phyloP scores from a whole-genome alignment of 2,329 filamentous ascomycete species.

The Tolypocladium ophioglossoides region DNA sequence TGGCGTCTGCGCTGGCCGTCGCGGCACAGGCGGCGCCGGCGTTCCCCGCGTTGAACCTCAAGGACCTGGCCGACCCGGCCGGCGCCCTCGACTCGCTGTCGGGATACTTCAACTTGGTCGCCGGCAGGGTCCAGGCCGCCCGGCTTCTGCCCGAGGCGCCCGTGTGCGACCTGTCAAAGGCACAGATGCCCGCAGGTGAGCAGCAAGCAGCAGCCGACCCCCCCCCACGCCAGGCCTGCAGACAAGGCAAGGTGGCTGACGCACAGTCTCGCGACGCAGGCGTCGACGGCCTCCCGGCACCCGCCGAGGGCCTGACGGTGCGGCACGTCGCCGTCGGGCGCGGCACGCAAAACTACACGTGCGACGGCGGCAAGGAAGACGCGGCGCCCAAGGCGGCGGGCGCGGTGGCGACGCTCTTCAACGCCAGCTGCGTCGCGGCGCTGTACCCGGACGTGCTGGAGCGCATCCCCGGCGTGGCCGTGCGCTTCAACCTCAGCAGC shows the following conservation, averaged over 20 bases:
- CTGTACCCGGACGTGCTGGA: constrained; percentile 56
- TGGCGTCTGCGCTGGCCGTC: constrained; percentile 32
- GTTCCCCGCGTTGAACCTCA: constrained; percentile 24
- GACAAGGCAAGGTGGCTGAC: not conserved
- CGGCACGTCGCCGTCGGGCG: constrained; percentile 77
- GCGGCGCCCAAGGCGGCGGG: constrained; percentile 56
- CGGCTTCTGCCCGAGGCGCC: constrained; percentile 30
- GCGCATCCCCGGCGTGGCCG: constrained; percentile 54
- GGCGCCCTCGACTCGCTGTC: constrained; percentile 37
- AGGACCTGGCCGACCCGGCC: constrained; percentile 23
- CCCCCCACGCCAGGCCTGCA: not conserved
- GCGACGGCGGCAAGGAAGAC: constrained; percentile 48
- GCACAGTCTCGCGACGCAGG: constrained; percentile 20
- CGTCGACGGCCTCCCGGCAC: constrained; percentile 48
- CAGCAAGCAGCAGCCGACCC: not conserved
- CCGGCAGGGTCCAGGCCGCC: constrained; percentile 39
- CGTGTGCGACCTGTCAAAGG: constrained; percentile 43
- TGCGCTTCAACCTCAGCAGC: constrained; percentile 50
- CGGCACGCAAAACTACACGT: constrained; percentile 92
- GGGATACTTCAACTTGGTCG: constrained; percentile 51
- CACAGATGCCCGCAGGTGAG: constrained; percentile 39
- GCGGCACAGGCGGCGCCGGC: constrained; percentile 37
- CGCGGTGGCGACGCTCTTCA: constrained; percentile 77
- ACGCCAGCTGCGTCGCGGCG: constrained; percentile 70
- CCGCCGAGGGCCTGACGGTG: constrained; percentile 49